Base-by-base conservation (phyloP, 495 filamentous ascomycete genomes). In the Annulohypoxylon bovei region DNA sequence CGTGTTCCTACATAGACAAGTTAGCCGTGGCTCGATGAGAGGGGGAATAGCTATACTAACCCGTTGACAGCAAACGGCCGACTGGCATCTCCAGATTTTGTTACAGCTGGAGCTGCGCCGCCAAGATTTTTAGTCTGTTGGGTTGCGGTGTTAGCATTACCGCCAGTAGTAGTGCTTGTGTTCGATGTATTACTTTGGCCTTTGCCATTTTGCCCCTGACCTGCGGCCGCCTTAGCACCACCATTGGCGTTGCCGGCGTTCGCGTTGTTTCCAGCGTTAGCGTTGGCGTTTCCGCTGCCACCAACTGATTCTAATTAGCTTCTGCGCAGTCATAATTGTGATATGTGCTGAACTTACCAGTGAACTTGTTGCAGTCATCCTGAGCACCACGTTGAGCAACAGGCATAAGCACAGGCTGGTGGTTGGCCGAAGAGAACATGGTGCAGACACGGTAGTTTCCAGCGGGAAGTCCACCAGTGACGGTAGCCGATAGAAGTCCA, bases 391-490 rank as follows among this genome's bases (percentile, higher is more conserved):
- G 88, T 78, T 92, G 90, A 57, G 90, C 90, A 49, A 92, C 88
- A 42, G 90, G 90, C 90, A 93, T 93, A 32, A 91, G 75, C 11
- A 92, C 91, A 53, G 91, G 91, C 78, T 93, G 90, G 79, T 93
- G 90, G 79, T 92, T 93, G 62, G 84, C 82, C n/a, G 90, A 81
- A 44, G 84, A 80, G 33, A 85, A 83, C 86, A 93, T 88, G 65
- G 90, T 91, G 83, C 90, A 93, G 32, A 91, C 85, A 71, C 90
- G 88, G 79, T 91, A 93, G 81, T 85, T 85, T 4, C 90, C 91
- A 40, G 81, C 81, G 3, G 88, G 87, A 23, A 93, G 86, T 63
- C 90, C 91, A n/a, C 82, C 87, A 14, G 81, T 77, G 12, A 93
- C 88, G 8, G 71, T 68, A 50, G 89, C 85, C 4, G 71, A 65